These are phyloP conservation scores for Volvariella volvacea DNA, from an alignment of 1,284 basidiomycete species.

Conservation along the genomic window DNA sequence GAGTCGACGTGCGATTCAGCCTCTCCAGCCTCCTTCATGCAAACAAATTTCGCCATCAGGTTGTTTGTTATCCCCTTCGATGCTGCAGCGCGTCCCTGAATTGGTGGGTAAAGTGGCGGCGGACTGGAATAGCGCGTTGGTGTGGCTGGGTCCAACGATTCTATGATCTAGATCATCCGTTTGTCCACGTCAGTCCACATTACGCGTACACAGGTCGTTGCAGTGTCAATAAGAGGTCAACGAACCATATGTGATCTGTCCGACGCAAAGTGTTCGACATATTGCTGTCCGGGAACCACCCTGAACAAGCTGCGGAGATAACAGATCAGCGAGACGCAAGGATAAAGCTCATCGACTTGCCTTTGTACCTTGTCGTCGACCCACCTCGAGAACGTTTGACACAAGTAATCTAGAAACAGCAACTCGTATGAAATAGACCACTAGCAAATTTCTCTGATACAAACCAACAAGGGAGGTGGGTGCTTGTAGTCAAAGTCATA, in stretches of 20 bases:
- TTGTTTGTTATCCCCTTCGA: conserved; percentile 42
- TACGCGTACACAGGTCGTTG: no score
- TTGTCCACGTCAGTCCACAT: no score
- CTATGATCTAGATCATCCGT: no score
- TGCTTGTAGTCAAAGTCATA: conserved; percentile 61
- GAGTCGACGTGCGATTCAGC: no score
- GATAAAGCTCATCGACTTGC: conserved; percentile 21
- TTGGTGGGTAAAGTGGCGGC: conserved; percentile 46
- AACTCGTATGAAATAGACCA: conserved; percentile 1
- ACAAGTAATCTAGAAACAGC: conserved; percentile 42
- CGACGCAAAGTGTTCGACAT: conserved; percentile 62
- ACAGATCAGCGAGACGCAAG: not conserved
- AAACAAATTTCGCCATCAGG: conserved; percentile 55
- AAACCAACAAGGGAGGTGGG: conserved; percentile 26
- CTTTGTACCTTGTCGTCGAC: conserved; percentile 38
- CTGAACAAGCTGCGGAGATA: conserved; percentile 34
- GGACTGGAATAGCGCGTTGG: conserved; percentile 21
- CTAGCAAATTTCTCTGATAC: conserved; percentile 3
- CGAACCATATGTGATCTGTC: conserved; percentile 74
- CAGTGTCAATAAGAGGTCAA: not conserved
- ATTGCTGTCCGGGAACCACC: conserved; percentile 45
- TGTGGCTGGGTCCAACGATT: conserved; percentile 1
- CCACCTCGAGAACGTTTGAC: conserved; percentile 40
- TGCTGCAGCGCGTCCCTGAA: conserved; percentile 41
- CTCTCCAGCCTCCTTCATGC: conserved; percentile 33